Evolutionary conservation across 2,329 filamentous ascomycete species (phyloP).

Genomic region (Microdochium bolleyi): DNA sequence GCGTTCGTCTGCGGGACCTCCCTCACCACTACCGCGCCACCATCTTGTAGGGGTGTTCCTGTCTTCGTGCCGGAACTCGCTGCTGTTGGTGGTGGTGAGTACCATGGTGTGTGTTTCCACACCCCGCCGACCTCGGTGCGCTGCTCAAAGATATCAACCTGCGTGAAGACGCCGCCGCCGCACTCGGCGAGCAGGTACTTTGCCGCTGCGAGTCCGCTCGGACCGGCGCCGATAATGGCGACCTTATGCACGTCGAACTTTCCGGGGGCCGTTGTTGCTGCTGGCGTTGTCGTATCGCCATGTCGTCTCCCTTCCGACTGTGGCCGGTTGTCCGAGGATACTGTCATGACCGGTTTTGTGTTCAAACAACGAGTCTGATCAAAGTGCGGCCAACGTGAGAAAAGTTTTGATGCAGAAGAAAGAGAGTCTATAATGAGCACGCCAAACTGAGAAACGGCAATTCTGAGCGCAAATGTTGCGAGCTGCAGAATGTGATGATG

Average conservation of each 20-base stretch:
- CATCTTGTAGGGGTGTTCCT: not conserved
- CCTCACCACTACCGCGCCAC: conserved; percentile 13
- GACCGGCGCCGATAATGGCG: conserved; percentile 77
- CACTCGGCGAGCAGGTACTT: conserved; percentile 71
- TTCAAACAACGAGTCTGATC: not conserved
- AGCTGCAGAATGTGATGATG: conserved; percentile 12
- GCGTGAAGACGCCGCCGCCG: conserved; percentile 53
- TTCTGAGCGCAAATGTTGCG: no score
- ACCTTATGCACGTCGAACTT: conserved; percentile 49
- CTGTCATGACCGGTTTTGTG: not conserved
- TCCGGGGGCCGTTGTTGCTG: not conserved
- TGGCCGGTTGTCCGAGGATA: not conserved
- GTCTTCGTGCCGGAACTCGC: no score
- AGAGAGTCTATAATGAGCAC: no score
- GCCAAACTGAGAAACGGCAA: no score
- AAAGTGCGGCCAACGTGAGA: no score
- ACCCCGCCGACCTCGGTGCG: conserved; percentile 69
- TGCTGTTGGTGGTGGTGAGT: no score
- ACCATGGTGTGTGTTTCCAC: conserved; percentile 66
- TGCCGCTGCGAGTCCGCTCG: conserved; percentile 68
- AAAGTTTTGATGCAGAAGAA: no score
- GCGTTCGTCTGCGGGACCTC: conserved; percentile 63
- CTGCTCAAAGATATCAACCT: conserved; percentile 76
- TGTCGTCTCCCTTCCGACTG: not conserved
- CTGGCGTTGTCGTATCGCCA: not conserved